Evolutionary conservation across 2,329 filamentous ascomycete genomes (phyloP).

Genomic region (Xylariales sp.): DNA sequence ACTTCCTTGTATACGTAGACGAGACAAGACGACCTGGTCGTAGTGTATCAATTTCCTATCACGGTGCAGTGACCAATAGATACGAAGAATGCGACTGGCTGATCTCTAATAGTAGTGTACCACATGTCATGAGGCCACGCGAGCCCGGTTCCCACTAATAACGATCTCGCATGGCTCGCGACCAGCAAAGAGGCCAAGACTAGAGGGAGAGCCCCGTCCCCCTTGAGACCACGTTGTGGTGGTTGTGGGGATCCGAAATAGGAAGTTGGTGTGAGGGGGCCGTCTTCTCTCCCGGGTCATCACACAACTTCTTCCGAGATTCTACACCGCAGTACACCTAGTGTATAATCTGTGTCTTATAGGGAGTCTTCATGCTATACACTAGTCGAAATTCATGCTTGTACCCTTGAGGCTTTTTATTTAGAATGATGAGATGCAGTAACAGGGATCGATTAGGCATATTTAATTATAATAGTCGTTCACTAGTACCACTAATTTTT

Average conservation of each 20-base stretch:
- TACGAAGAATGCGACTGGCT: constrained; percentile 1
- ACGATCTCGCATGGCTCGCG: constrained; percentile 25
- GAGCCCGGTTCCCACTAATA: constrained; percentile 13
- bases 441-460: not conserved
- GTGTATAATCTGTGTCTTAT: constrained; percentile 1
- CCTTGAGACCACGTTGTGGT: constrained; percentile 27
- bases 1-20: not conserved
- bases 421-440: not conserved
- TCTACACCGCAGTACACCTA: not conserved
- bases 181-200: constrained; percentile 2
- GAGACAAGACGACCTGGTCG: constrained; percentile 7
- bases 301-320: constrained; percentile 10
- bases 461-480: not conserved
- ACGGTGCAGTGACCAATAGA: not conserved
- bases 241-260: constrained; percentile 24
- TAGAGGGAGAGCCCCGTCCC: constrained; percentile 3
- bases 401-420: not conserved
- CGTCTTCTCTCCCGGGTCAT: constrained; percentile 11
- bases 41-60: constrained; percentile 15
- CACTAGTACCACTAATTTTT: not conserved
- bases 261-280: constrained; percentile 25
- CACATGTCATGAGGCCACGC: constrained; percentile 33
- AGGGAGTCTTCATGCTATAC: constrained; percentile 1
- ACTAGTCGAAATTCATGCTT: not conserved
- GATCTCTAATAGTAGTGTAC: constrained; percentile 13